phyloP scores from a whole-genome alignment of 208 protist genomes.

The Crithidia mellificae region DNA sequence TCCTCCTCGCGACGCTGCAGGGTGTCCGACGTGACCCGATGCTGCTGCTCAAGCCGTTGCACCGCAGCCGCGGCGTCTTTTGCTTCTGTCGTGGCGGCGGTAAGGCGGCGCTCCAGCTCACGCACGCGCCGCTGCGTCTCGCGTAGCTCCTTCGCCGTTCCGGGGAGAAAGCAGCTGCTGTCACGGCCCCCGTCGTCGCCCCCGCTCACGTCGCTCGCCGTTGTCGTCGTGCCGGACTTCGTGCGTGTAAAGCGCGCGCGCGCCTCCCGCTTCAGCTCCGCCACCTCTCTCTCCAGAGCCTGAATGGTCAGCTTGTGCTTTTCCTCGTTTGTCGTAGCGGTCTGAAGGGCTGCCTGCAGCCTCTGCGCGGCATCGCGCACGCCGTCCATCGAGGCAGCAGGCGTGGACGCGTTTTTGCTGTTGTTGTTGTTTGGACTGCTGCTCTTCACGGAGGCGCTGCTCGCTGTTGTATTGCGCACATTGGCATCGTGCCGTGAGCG shows the following conservation, averaged over 20 bases:
- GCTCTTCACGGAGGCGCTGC: background rate
- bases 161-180: conserved; percentile 33
- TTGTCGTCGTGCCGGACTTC: background rate
- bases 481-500: conserved; percentile 29
- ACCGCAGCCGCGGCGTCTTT: conserved; percentile 27
- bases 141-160: conserved; percentile 36
- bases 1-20: conserved; percentile 25
- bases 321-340: conserved; percentile 16
- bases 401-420: background rate
- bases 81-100: conserved; percentile 9
- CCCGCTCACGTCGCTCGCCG: background rate
- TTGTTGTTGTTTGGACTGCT: conserved; percentile 1
- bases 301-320: conserved; percentile 27
- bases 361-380: conserved; percentile 49
- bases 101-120: conserved; percentile 29
- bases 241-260: background rate
- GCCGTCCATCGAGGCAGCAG: conserved; percentile 28
- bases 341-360: conserved; percentile 27
- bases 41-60: conserved; percentile 22
- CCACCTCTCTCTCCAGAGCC: conserved; percentile 35
- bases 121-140: conserved; percentile 30
- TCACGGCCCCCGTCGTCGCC: conserved; percentile 3
- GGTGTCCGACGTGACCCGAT: conserved; percentile 4
- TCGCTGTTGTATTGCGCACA: background rate
- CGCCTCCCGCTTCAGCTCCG: conserved; percentile 27